Evolutionary conservation across 2,329 filamentous ascomycete species (phyloP), one percentile per base, ranked within the genome.

Genomic region (Allantophomopsis lycopodina): DNA sequence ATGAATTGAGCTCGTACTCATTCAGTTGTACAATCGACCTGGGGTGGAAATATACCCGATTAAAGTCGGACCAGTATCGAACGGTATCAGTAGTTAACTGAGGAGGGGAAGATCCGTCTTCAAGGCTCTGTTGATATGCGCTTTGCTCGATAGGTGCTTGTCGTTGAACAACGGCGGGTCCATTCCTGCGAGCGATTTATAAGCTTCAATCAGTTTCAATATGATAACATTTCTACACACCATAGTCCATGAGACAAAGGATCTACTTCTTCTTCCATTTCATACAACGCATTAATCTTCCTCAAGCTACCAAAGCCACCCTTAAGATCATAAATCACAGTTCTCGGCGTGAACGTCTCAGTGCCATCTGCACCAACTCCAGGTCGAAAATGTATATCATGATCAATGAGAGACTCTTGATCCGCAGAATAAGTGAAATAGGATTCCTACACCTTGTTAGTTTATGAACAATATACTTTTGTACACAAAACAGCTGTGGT

Each of bases 41-140:
- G 7, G 91, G 91, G 55, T 96, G 88, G 56, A 83, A 95, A 60
- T 78, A 98, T n/a, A 91, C 73, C 18, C 86, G 76, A 49, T 85
- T 93, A 60, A 87, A 96, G 59, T 98, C 91, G 23, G 87, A 94
- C 89, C 91, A 98, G 62, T 91, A 96, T 40, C 86, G 76, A n/a
- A 96, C 83, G 10, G 74, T 72, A 6, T 77, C 72, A 1, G 76
- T 68, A 1, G 71, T 80, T 15, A 94, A 68, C 39, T 66, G 62
- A 0, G 82, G 73, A 5, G 79, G 68, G 3, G 72, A 58, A 5
- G 71, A 56, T 16, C 86, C 87, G 21, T 75, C 61, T 49, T 95
- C 83, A 3, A 96, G 73, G 46, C 77, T 81, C 52, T 75, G 70
- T 53, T 93, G 86, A 57, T 94, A 96, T 36, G 76, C 66, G 53